Evolutionary conservation across 768 basidiomycete species (phyloP).

Genomic region (Rhodotorula graminis): DNA sequence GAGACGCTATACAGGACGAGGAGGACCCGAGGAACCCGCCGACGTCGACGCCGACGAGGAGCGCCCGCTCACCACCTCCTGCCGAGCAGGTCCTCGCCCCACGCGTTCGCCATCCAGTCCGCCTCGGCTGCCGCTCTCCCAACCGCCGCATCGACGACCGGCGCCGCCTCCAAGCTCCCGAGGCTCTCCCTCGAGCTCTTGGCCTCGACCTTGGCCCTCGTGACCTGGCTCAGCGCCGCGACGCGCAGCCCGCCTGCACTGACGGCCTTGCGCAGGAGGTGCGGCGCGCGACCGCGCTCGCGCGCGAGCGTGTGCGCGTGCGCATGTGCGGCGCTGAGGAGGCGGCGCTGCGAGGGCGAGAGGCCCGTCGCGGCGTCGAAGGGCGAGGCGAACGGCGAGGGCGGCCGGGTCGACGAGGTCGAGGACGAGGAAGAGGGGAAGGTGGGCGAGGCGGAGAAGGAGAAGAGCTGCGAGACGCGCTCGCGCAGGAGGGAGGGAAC

Average conservation of each 20-base stretch:
- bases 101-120: neutral
- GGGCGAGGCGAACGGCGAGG: neutral
- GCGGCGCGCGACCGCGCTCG: neutral
- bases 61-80: neutral
- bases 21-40: no score
- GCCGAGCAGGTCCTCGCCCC: slow-evolving; percentile 11
- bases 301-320: neutral
- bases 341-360: neutral
- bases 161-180: neutral
- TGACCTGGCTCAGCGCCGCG: neutral
- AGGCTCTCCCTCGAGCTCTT: slow-evolving; percentile 6
- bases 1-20: no score
- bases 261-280: slow-evolving; percentile 1
- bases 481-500: slow-evolving; percentile 5
- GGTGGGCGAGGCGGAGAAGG: neutral
- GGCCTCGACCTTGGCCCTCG: neutral
- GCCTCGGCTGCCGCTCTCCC: neutral
- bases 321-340: neutral
- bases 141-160: neutral
- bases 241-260: neutral
- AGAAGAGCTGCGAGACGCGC: slow-evolving; percentile 13
- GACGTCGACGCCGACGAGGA: no score
- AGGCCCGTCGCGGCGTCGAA: neutral
- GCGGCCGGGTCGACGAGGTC: neutral
- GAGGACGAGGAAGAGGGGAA: neutral